Percentiles rank a stretch among this genome's conserved stretches.
Evolutionary conservation across 257 asterid genomes (phyloP).

Genomic region (Mitragyna speciosa): DNA sequence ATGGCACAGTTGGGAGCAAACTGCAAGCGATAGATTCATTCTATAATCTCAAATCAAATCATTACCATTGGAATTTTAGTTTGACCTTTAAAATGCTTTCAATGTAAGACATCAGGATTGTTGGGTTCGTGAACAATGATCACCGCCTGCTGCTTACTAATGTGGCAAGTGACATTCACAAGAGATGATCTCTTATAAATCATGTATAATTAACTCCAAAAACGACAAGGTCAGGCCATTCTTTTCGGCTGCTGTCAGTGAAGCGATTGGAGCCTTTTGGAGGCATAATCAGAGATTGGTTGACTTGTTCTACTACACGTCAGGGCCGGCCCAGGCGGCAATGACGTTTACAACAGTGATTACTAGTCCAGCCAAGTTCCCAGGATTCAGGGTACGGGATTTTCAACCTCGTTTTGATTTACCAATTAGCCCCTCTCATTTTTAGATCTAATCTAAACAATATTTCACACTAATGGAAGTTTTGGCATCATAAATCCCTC

Average conservation of each 20-base stretch:
- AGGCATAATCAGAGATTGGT: background rate
- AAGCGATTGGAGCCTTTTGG: slow-evolving; percentile 4
- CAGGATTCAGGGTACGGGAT: background rate
- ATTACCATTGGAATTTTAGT: background rate
- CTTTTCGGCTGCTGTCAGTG: background rate
- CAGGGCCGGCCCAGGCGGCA: slow-evolving; percentile 21
- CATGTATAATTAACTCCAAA: background rate
- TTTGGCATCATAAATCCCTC: no score
- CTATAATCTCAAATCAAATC: background rate
- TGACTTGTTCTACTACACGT: background rate
- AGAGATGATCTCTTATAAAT: background rate
- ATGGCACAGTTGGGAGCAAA: slow-evolving; percentile 1
- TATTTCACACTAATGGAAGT: no score
- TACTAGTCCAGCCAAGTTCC: background rate
- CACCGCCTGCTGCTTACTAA: no score
- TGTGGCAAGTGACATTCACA: background rate
- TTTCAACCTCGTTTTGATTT: slow-evolving; percentile 2
- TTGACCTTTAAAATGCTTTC: background rate
- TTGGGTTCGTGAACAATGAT: no score
- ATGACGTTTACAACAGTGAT: no score
- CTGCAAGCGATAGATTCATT: background rate
- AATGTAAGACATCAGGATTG: no score
- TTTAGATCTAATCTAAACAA: background rate
- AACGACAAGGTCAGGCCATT: background rate
- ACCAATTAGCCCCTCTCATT: background rate